These are phyloP conservation scores for Botrytis deweyae DNA, from an alignment of 2,329 filamentous ascomycete species.

Conservation along the genomic window DNA sequence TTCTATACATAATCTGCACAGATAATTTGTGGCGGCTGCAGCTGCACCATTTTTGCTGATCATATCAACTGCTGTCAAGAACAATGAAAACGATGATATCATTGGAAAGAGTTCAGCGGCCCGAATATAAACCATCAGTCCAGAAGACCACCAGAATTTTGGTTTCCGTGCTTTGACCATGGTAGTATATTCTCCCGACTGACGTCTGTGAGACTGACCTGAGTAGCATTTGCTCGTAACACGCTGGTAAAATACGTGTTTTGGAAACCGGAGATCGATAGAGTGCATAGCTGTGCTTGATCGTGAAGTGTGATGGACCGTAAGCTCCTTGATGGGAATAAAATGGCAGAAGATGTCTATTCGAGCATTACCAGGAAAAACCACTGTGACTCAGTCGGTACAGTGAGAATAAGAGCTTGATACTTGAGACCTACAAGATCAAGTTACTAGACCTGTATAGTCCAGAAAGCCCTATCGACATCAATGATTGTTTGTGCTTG, in stretches of 20 bases:
- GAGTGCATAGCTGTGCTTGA: neutral
- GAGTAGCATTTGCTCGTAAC: neutral
- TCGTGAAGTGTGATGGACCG: neutral
- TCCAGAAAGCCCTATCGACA: neutral
- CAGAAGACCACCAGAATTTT: constrained; percentile 8
- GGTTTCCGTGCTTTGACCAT: neutral
- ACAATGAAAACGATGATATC: constrained; percentile 27
- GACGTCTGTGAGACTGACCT: neutral
- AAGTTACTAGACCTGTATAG: neutral
- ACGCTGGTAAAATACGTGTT: neutral
- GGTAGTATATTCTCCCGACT: neutral
- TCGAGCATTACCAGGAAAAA: neutral
- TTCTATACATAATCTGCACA: constrained; percentile 26
- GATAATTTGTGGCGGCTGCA: constrained; percentile 26
- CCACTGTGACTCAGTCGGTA: neutral
- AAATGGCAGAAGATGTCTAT: neutral
- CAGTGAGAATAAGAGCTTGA: no score
- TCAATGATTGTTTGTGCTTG: neutral
- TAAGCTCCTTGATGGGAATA: neutral
- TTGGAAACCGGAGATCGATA: neutral
- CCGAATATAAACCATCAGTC: constrained; percentile 24
- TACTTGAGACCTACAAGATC: neutral
- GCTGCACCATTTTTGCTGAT: constrained; percentile 24
- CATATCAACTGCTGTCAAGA: constrained; percentile 27
- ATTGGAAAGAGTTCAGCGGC: constrained; percentile 27